A percentile compares a stretch with the other conserved stretches of the same genome.
Conservation (phyloP, 345 rosid species). For the Litchi chinensis region DNA sequence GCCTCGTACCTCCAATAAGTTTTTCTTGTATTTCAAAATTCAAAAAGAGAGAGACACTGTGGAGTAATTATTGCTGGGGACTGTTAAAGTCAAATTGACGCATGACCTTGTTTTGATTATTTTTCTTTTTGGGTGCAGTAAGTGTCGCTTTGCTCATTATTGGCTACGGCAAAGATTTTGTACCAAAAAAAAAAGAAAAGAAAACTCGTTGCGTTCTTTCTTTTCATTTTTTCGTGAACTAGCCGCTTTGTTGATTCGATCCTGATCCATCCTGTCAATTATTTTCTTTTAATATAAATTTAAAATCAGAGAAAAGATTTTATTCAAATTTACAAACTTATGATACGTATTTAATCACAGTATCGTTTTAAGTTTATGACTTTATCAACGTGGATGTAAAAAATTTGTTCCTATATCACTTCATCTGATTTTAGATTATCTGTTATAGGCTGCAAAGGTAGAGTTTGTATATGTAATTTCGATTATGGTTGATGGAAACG, state of each 20-base stretch:
- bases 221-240: not conserved
- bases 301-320: no score
- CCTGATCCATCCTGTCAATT: not conserved
- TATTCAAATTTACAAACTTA: no score
- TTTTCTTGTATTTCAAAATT: not conserved
- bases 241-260: not conserved
- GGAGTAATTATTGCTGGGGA: not conserved
- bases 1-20: not conserved
- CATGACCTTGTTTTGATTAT: not conserved
- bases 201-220: not conserved
- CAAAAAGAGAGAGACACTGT: not conserved
- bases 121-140: not conserved
- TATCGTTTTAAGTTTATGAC: no score
- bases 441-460: no score
- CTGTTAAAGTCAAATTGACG: conserved; percentile 1
- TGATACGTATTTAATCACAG: no score
- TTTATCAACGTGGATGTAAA: no score
- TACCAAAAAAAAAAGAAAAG: not conserved
- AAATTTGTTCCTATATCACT: no score
- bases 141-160: not conserved
- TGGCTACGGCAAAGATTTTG: not conserved
- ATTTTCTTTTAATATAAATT: no score
- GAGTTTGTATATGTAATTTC: no score
- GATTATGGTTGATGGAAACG: no score
- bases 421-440: no score